Evolutionary conservation across 2,329 filamentous ascomycete genomes (phyloP).

Genomic region (Colletotrichum sp.): DNA sequence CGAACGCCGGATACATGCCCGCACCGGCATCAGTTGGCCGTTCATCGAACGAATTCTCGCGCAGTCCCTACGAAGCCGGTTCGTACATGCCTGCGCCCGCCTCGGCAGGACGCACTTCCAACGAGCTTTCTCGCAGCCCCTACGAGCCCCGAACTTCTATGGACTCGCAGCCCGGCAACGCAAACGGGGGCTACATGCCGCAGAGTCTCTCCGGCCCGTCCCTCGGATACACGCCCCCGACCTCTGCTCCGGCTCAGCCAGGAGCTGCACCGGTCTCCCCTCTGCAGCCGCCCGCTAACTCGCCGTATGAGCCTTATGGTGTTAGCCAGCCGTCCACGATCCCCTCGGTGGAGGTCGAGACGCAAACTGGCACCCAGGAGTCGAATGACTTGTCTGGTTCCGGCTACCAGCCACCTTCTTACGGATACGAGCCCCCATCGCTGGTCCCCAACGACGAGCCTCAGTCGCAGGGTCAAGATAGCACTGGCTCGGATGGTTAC

Average conservation of each 20-base stretch:
- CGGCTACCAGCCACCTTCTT: constrained; percentile 51
- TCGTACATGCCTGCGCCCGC: constrained; percentile 26
- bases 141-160: constrained; percentile 44
- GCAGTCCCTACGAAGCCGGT: constrained; percentile 28
- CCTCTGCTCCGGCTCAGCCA: not conserved
- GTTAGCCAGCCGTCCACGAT: not conserved
- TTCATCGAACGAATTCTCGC: constrained; percentile 33
- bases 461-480: constrained; percentile 28
- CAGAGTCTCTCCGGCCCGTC: constrained; percentile 28
- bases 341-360: not conserved
- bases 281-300: constrained; percentile 5
- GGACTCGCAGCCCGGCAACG: constrained; percentile 39
- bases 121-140: constrained; percentile 30
- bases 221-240: constrained; percentile 31
- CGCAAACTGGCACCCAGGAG: not conserved
- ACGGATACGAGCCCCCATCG: constrained; percentile 57
- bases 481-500: constrained; percentile 50
- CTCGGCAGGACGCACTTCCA: constrained; percentile 28
- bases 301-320: constrained; percentile 22
- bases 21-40: not conserved
- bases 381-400: constrained; percentile 25
- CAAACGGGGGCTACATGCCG: constrained; percentile 33
- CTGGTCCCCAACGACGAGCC: constrained; percentile 35
- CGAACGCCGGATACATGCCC: constrained; percentile 22
- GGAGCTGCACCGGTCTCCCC: not conserved